Evolutionary conservation across 2,329 filamentous ascomycete genomes (phyloP).

Genomic region (Coniella vitis): DNA sequence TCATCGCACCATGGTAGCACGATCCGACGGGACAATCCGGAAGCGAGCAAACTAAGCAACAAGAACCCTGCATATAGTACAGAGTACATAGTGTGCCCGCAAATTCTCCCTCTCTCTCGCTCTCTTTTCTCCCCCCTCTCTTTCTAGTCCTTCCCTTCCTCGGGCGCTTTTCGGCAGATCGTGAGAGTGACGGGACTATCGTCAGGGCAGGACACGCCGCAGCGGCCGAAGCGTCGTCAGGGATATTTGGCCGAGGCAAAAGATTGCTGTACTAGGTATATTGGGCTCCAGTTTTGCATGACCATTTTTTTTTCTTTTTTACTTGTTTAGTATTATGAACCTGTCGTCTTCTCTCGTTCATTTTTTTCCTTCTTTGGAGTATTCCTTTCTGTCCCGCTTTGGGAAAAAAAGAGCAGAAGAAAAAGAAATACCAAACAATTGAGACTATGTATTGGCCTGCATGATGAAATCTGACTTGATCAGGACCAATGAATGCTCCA

Average conservation of each 20-base stretch:
- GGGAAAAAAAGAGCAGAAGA: no score
- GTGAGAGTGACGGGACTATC: not conserved
- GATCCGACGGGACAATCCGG: no score
- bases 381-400: no score
- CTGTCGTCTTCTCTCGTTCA: not conserved
- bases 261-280: not conserved
- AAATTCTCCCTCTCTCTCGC: not conserved
- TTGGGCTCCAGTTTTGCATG: not conserved
- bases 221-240: not conserved
- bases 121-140: not conserved
- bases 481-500: no score
- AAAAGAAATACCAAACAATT: no score
- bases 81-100: no score
- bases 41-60: no score
- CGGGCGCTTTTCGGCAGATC: not conserved
- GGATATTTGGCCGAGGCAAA: slow-evolving; percentile 3
- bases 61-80: not conserved
- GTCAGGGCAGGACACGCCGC: not conserved
- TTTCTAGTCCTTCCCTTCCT: not conserved
- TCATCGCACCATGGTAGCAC: no score
- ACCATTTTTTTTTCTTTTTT: not conserved
- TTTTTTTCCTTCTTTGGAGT: no score
- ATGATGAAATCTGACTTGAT: no score
- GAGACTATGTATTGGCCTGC: no score
- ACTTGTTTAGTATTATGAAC: no score